Percentiles rank a stretch among this genome's conserved stretches.
These are phyloP conservation scores for Leptographium lundbergii DNA, from an alignment of 2,329 filamentous ascomycete species.

Conservation along the genomic window DNA sequence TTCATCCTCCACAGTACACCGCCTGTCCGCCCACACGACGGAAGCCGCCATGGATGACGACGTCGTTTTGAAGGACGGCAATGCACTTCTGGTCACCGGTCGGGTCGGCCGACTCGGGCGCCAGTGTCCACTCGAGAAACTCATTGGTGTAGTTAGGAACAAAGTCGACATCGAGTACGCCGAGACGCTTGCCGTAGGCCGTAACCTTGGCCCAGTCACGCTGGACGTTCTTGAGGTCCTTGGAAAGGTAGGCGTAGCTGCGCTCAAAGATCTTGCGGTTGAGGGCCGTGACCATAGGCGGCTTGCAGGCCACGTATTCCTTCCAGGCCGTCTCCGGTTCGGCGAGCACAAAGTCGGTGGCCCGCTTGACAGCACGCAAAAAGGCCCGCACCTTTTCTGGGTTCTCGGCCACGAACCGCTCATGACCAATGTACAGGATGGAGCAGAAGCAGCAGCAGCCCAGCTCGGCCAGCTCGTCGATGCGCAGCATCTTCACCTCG, in stretches of 20 bases:
- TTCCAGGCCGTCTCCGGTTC: conserved; percentile 50
- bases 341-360: conserved; percentile 58
- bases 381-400: conserved; percentile 55
- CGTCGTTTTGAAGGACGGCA: conserved; percentile 53
- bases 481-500: conserved; percentile 70
- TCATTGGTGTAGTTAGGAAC: conserved; percentile 63
- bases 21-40: conserved; percentile 21
- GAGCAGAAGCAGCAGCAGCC: conserved; percentile 79
- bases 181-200: conserved; percentile 60
- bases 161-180: conserved; percentile 51
- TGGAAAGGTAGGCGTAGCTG: conserved; percentile 67
- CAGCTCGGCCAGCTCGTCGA: conserved; percentile 66
- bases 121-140: conserved; percentile 54
- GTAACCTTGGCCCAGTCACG: conserved; percentile 72
- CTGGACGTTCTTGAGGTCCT: conserved; percentile 38
- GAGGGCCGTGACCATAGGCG: conserved; percentile 51
- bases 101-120: conserved; percentile 51
- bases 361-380: conserved; percentile 59
- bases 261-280: conserved; percentile 74
- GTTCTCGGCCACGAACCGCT: conserved; percentile 53
- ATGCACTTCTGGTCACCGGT: conserved; percentile 64
- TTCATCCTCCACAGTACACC: background rate
- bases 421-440: conserved; percentile 71
- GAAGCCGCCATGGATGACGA: conserved; percentile 55
- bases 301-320: conserved; percentile 61